Evolutionary conservation across 2,329 filamentous ascomycete species (phyloP).

Genomic region (Didymella glomerata): DNA sequence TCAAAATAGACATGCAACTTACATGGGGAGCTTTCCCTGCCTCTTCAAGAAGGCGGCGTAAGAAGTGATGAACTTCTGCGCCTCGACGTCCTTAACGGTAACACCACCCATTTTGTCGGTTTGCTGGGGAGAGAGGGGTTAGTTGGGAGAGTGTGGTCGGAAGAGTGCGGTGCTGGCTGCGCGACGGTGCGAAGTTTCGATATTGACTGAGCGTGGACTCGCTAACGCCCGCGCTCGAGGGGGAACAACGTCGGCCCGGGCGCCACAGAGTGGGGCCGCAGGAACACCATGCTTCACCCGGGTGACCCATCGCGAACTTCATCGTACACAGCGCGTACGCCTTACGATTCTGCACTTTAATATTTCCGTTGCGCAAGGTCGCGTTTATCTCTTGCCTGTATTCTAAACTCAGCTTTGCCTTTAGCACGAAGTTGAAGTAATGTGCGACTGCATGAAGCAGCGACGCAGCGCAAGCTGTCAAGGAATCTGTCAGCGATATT

Average conservation of each 20-base stretch:
- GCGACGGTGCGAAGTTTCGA: conserved; percentile 5
- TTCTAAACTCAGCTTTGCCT: too few species aligned
- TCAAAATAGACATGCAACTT: conserved; percentile 29
- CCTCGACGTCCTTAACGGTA: conserved; percentile 85
- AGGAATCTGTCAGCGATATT: too few species aligned
- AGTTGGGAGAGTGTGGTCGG: conserved; percentile 24
- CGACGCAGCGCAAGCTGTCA: too few species aligned
- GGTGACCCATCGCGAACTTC: background rate
- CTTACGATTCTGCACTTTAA: background rate
- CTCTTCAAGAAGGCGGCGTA: conserved; percentile 92
- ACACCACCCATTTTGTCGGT: conserved; percentile 82
- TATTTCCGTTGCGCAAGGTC: background rate
- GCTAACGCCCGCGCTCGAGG: conserved; percentile 25
- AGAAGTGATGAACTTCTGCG: conserved; percentile 87
- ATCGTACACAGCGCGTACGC: background rate
- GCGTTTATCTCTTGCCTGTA: background rate
- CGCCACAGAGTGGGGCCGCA: background rate
- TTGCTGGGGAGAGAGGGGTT: conserved; percentile 35
- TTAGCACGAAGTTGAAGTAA: background rate
- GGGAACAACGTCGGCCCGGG: conserved; percentile 31
- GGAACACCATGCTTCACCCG: background rate
- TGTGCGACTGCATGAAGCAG: background rate
- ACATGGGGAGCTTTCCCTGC: conserved; percentile 88
- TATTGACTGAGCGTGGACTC: conserved; percentile 32
- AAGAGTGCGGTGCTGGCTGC: conserved; percentile 15